Base-by-base conservation (phyloP, 441 rosid genomes). In the Euphorbia corollata region DNA sequence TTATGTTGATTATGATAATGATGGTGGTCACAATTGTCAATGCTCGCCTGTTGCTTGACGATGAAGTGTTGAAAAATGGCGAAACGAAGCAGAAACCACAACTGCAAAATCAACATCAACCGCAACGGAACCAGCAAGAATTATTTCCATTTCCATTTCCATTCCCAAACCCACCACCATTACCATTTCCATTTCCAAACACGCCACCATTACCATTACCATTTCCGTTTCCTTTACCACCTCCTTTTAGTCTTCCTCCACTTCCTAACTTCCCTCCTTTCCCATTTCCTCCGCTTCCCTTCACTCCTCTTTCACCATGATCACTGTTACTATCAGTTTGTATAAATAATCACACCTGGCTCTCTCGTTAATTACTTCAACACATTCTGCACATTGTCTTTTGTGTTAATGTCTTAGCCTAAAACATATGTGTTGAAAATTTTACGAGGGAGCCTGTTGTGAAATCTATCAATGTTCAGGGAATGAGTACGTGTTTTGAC, bases 231-330 rank as follows among this genome's bases (percentile, higher is more conserved):
- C 53, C 53, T 8, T 48, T 48, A 3, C 19, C 53, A n/a, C 53
- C 53, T 48, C 53, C 53, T 48, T 48, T 48, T 48, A 48, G 13
- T 48, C 53, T 48, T 48, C 53, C 53, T 3, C 53, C 53, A 6
- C 53, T 48, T 48, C 53, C 53, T 15, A 48, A 48, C 19, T 48
- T 48, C 53, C 53, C 53, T 48, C 53, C 53, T 48, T 48, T 48
- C 53, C 53, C 53, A 1, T 48, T 48, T 16, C 53, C 53, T 16
- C 19, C 19, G 6, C 53, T 4, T 16, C 53, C 53, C 53, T 48
- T 48, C 19, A 2, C 53, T 48, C 19, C 19, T 16, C 19, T 19
- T 48, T n/a, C 53, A 3, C 53, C 53, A 2, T 48, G 2, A 48
- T 48, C 19, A 48, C 53, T 48, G 1, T 48, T 16, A 45, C 4